Evolutionary conservation across 768 basidiomycete genomes (phyloP).

Genomic region (Rubroboletus pulcherrimus): DNA sequence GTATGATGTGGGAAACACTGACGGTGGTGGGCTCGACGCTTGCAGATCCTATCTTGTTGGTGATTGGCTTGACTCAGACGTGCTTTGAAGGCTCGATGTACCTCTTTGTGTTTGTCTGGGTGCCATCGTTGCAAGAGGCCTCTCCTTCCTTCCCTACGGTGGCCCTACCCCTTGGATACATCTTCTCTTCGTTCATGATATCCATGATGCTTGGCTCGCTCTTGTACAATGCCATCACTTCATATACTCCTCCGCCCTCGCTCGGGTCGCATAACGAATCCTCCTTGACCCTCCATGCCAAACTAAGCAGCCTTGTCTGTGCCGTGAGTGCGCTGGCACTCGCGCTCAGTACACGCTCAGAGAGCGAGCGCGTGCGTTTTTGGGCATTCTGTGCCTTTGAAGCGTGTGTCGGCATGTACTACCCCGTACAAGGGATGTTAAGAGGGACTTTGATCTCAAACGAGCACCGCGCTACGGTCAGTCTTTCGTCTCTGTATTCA

Average conservation of each 20-base stretch:
- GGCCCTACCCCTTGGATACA: conserved; percentile 67
- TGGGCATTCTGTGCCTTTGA: conserved; percentile 76
- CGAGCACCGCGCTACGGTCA: conserved; percentile 70
- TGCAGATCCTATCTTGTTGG: conserved; percentile 57
- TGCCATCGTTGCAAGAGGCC: conserved; percentile 66
- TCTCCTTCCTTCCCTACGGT: conserved; percentile 34
- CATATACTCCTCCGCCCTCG: conserved; percentile 25
- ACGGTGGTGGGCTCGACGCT: not conserved
- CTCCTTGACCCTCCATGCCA: conserved; percentile 58
- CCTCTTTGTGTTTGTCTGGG: conserved; percentile 82
- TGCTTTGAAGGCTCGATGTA: conserved; percentile 86
- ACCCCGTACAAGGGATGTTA: conserved; percentile 74
- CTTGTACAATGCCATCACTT: conserved; percentile 54
- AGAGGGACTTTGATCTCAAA: conserved; percentile 63
- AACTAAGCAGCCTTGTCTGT: conserved; percentile 62
- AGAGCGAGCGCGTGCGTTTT: conserved; percentile 51
- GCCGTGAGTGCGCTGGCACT: conserved; percentile 56
- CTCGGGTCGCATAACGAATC: conserved; percentile 30
- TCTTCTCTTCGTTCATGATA: conserved; percentile 79
- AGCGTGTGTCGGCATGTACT: conserved; percentile 76
- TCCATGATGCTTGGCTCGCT: conserved; percentile 80
- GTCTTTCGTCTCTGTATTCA: conserved; percentile 13
- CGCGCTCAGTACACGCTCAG: conserved; percentile 42
- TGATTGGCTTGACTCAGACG: conserved; percentile 70
- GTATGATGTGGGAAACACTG: not conserved